Base-by-base conservation (phyloP, 2,329 filamentous ascomycete genomes). In the Colletotrichum aenigma region DNA sequence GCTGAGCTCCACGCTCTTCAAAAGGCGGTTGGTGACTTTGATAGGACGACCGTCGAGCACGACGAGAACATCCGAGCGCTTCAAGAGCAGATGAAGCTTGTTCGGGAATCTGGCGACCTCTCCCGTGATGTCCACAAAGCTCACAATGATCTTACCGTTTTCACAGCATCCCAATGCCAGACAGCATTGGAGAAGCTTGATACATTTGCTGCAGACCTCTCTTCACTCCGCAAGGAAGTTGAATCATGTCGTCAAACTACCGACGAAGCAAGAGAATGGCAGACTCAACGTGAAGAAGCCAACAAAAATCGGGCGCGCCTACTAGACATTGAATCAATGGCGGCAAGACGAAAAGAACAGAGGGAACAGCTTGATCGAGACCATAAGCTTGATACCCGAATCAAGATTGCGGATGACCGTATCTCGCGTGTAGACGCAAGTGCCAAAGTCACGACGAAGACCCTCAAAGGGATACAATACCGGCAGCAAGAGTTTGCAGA, bases 111-210 rank as follows among this genome's bases (percentile, higher is more conserved):
- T 24, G 21, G 12, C 24, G 56, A 73, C 6, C 56, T 75, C 13
- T 72, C 73, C 13, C 56, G 73, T 12, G 69, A 73, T 6, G 43
- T 75, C 16, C 64, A 56, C 32, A 75, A 58, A 48, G 73, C 73
- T 6, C 62, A 75, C 13, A 58, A 68, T 18, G 69, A 75, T 13
- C 64, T 75, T 9, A 64, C 43, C 43, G 28, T 73, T 12, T 48
- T 48, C 21, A 75, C 70, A 9, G 69, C 73, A 7, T 64, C 62
- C 4, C 55, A 60, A 21, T 75, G 70, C 43, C 16, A 72, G 38
- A 43, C 52, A 28, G n/a, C 70, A 16, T 38, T 75, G 24, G 62
- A 62, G 9, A 73, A 34, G 48, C 43, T 72, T 7, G 56, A 75
- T 3, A 12, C 16, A 7, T 15, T 75, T n/a, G 36, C 28, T 5